phyloP scores from a whole-genome alignment of 768 basidiomycete genomes.

The Suillus brevipes region DNA sequence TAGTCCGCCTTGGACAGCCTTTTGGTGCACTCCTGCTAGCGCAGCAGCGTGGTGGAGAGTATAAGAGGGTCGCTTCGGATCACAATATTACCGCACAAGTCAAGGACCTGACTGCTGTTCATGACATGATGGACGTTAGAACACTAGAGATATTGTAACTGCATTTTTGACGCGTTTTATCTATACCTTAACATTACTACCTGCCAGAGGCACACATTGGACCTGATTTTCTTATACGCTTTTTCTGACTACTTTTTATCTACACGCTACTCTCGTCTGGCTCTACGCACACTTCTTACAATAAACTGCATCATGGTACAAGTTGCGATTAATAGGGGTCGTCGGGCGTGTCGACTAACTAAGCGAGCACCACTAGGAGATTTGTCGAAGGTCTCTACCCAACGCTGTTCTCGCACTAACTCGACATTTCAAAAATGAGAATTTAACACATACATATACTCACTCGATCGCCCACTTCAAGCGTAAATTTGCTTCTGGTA shows the following conservation, averaged over 20 bases:
- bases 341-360: not conserved
- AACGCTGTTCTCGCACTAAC: not conserved
- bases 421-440: too few species aligned
- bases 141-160: not conserved
- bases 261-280: too few species aligned
- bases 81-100: not conserved
- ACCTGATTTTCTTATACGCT: too few species aligned
- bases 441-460: too few species aligned
- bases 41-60: not conserved
- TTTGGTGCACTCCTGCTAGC: not conserved
- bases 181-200: not conserved
- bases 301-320: not conserved
- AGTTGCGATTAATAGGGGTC: not conserved
- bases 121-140: not conserved
- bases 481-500: too few species aligned
- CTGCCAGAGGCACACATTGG: too few species aligned
- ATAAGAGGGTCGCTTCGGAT: not conserved
- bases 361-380: not conserved
- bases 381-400: too few species aligned
- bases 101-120: not conserved
- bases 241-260: too few species aligned
- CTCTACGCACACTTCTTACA: too few species aligned
- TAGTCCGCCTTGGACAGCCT: constrained; percentile 1
- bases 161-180: not conserved
- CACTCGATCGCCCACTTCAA: too few species aligned